These are phyloP conservation scores for Ailanthus altissimus DNA, from an alignment of 345 rosid genomes.

Conservation along the genomic window DNA sequence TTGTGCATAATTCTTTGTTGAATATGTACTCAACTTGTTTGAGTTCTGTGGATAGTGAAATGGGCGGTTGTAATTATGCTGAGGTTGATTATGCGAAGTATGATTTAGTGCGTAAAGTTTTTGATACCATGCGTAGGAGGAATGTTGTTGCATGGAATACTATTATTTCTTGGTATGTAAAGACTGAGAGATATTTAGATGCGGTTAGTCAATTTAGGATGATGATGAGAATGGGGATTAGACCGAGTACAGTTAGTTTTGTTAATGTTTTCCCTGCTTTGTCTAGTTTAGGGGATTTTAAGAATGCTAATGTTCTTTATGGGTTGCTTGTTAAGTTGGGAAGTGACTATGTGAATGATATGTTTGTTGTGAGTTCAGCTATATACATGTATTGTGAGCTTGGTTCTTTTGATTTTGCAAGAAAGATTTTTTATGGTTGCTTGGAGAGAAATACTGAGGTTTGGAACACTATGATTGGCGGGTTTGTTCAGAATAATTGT, in stretches of 20 bases:
- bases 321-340: constrained; percentile 72
- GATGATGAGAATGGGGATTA: constrained; percentile 69
- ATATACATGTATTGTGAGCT: constrained; percentile 71
- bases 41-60: constrained; percentile 29
- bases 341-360: constrained; percentile 56
- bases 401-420: constrained; percentile 55
- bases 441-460: constrained; percentile 63
- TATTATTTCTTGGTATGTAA: constrained; percentile 73
- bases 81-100: constrained; percentile 32
- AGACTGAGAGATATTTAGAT: constrained; percentile 54
- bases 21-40: constrained; percentile 74
- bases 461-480: constrained; percentile 85
- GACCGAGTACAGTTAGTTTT: constrained; percentile 72
- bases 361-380: constrained; percentile 73
- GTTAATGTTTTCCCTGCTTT: constrained; percentile 79
- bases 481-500: constrained; percentile 55
- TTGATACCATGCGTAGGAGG: constrained; percentile 62
- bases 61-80: constrained; percentile 5
- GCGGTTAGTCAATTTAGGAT: constrained; percentile 58
- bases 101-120: constrained; percentile 64
- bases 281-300: constrained; percentile 42
- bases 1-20: constrained; percentile 75
- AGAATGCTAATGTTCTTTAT: constrained; percentile 53
- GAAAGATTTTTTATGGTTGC: constrained; percentile 67
- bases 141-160: constrained; percentile 88